These are phyloP conservation scores for Chionographis japonica DNA, from an alignment of 106 monocot species.

Conservation along the genomic window DNA sequence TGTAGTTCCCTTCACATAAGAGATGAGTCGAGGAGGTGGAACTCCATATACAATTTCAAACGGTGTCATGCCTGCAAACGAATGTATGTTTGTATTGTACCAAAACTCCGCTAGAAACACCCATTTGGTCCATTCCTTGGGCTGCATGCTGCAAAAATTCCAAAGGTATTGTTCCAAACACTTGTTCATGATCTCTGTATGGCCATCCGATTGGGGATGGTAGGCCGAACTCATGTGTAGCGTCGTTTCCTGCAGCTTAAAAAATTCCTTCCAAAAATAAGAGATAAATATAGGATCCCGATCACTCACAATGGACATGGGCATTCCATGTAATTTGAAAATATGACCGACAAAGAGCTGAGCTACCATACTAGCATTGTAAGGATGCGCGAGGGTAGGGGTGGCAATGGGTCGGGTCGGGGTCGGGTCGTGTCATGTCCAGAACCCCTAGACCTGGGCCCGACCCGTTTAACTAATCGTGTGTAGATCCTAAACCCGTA, in stretches of 20 bases:
- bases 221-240: conserved; percentile 5
- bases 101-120: conserved; percentile 5
- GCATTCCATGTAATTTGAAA: conserved; percentile 1
- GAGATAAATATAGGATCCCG: conserved; percentile 1
- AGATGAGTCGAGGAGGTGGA: not conserved
- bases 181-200: conserved; percentile 1
- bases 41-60: not conserved
- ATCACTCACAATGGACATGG: not conserved
- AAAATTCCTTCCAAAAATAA: not conserved
- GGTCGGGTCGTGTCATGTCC: too few relatives aligned
- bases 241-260: not conserved
- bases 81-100: conserved; percentile 7
- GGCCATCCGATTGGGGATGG: conserved; percentile 9
- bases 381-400: too few relatives aligned
- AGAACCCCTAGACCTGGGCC: too few relatives aligned
- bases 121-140: not conserved
- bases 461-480: too few relatives aligned
- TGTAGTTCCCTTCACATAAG: too few relatives aligned
- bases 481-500: too few relatives aligned
- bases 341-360: not conserved
- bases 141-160: not conserved
- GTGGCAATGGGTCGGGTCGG: too few relatives aligned
- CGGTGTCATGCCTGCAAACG: not conserved
- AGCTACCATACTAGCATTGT: not conserved
- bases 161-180: not conserved